Conservation (phyloP, 352 stramenopile genomes). For the Phytopythium litorale region DNA sequence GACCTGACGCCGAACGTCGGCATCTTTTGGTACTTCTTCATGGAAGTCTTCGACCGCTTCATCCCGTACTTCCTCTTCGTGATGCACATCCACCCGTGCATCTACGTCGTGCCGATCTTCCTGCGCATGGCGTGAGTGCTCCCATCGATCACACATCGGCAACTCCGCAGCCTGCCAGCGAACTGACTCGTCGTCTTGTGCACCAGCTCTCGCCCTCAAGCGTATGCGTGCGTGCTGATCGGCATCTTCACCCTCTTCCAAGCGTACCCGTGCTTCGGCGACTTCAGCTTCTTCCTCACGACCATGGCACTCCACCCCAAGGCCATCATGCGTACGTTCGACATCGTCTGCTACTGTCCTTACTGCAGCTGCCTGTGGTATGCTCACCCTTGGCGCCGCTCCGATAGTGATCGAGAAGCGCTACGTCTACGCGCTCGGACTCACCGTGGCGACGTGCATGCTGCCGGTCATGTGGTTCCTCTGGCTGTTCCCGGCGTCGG, state of each 20-base stretch:
- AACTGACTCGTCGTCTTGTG: not conserved
- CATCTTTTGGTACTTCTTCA: constrained; percentile 90
- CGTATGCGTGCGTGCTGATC: constrained; percentile 57
- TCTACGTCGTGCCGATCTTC: constrained; percentile 80
- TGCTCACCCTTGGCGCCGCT: not conserved
- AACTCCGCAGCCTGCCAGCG: not conserved
- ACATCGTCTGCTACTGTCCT: not conserved
- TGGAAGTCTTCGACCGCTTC: constrained; percentile 86
- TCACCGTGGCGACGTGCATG: constrained; percentile 68
- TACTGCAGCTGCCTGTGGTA: not conserved
- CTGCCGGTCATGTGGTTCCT: constrained; percentile 85
- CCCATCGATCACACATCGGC: not conserved
- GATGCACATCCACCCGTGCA: constrained; percentile 72
- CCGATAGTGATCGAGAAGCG: constrained; percentile 70
- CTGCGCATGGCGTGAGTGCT: constrained; percentile 60
- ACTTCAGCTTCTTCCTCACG: constrained; percentile 78
- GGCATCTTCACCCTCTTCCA: constrained; percentile 81
- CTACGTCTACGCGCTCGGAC: constrained; percentile 65
- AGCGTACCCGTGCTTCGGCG: constrained; percentile 70
- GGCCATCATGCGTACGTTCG: constrained; percentile 60
- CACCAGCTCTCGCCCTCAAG: constrained; percentile 60
- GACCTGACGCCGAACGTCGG: constrained; percentile 83
- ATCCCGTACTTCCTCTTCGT: constrained; percentile 83
- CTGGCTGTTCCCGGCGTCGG: constrained; percentile 81
- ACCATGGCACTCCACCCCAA: constrained; percentile 70